These are phyloP conservation scores for Immersiporthe knoxdaviesiana DNA, from an alignment of 2,329 filamentous ascomycete species.

Conservation along the genomic window DNA sequence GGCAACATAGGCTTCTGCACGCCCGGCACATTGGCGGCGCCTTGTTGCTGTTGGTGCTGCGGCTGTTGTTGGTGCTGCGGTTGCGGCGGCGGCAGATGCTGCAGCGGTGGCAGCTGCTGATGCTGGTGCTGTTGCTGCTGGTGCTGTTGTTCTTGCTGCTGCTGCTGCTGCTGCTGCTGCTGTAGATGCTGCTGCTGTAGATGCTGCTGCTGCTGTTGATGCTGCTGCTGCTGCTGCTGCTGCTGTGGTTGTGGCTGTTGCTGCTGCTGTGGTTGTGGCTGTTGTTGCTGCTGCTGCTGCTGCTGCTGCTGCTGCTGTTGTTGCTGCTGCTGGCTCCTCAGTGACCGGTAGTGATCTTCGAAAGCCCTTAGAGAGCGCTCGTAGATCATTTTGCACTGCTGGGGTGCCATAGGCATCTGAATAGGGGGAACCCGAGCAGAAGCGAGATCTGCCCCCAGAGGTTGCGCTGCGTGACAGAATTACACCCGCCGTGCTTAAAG, in stretches of 20 bases:
- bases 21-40: slow-evolving; percentile 40
- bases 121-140: slow-evolving; percentile 40
- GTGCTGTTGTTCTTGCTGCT: slow-evolving; percentile 45
- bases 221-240: slow-evolving; percentile 42
- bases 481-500: slow-evolving; percentile 76
- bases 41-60: slow-evolving; percentile 39
- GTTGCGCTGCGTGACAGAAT: slow-evolving; percentile 69
- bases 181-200: slow-evolving; percentile 41
- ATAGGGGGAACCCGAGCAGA: slow-evolving; percentile 62
- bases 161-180: slow-evolving; percentile 49
- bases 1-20: slow-evolving; percentile 48
- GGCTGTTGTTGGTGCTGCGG: slow-evolving; percentile 43
- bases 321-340: slow-evolving; percentile 55
- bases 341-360: slow-evolving; percentile 65
- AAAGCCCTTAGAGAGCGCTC: slow-evolving; percentile 77
- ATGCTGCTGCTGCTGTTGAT: slow-evolving; percentile 43
- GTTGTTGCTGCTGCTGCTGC: slow-evolving; percentile 42
- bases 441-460: slow-evolving; percentile 76
- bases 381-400: slow-evolving; percentile 74
- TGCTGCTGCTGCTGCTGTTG: slow-evolving; percentile 46
- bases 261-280: no score
- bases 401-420: slow-evolving; percentile 67
- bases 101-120: slow-evolving; percentile 37
- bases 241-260: no score
- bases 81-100: slow-evolving; percentile 44